phyloP scores from a whole-genome alignment of 164 flowering plant genomes.

The Akebia trifoliata region DNA sequence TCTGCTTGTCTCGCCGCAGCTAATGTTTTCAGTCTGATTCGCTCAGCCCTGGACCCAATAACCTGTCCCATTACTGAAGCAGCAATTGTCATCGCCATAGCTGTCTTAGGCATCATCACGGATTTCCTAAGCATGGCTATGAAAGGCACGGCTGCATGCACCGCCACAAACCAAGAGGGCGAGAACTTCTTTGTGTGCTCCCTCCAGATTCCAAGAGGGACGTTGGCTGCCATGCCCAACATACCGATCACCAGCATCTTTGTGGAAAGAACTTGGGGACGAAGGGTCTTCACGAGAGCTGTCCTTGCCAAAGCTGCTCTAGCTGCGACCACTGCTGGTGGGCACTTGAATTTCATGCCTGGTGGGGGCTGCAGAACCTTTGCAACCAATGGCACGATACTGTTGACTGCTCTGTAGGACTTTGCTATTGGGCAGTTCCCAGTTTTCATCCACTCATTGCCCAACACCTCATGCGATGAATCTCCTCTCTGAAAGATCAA shows the following conservation, averaged over 20 bases:
- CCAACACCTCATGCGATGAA: constrained; percentile 67
- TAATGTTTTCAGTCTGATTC: constrained; percentile 54
- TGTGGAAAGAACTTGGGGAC: constrained; percentile 80
- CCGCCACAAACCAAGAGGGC: constrained; percentile 39
- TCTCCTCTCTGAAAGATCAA: constrained; percentile 43
- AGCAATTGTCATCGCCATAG: constrained; percentile 95
- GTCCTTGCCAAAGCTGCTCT: constrained; percentile 85
- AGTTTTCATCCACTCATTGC: constrained; percentile 84
- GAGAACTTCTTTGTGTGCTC: constrained; percentile 47
- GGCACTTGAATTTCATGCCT: constrained; percentile 62
- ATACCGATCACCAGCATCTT: constrained; percentile 80
- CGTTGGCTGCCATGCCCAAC: constrained; percentile 93
- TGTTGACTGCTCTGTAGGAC: constrained; percentile 84
- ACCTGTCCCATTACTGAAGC: constrained; percentile 93
- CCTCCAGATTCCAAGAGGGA: constrained; percentile 87
- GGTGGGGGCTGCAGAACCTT: constrained; percentile 39
- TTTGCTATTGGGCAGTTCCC: constrained; percentile 97
- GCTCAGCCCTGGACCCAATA: constrained; percentile 91
- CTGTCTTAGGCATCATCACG: constrained; percentile 90
- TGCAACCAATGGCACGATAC: constrained; percentile 79
- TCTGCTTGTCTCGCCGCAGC: constrained; percentile 22
- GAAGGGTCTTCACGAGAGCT: constrained; percentile 77
- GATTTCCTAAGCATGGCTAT: constrained; percentile 68
- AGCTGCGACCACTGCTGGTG: constrained; percentile 87
- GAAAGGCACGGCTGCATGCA: constrained; percentile 28